Evolutionary conservation across 2,329 filamentous ascomycete species (phyloP).

Genomic region (Simplicillium aogashimaense): DNA sequence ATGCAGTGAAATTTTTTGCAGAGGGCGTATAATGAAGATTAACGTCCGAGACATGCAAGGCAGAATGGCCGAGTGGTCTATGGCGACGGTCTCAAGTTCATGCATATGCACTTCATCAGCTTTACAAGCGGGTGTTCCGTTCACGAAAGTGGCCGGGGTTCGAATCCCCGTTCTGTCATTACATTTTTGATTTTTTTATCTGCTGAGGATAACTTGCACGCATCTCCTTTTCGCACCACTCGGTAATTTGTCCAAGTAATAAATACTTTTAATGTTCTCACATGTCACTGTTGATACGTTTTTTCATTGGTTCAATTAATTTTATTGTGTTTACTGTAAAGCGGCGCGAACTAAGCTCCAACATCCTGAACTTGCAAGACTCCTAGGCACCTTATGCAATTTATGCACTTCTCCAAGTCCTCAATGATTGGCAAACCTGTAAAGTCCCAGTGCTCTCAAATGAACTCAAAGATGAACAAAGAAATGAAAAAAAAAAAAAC

Average conservation of each 20-base stretch:
- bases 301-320: no score
- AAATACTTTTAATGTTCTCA: no score
- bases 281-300: no score
- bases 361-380: no score
- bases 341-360: not conserved
- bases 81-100: constrained; percentile 13
- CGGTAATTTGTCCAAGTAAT: no score
- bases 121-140: constrained; percentile 12
- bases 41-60: constrained; percentile 3
- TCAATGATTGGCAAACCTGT: no score
- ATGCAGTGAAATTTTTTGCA: constrained; percentile 3
- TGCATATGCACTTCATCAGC: constrained; percentile 8
- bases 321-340: no score
- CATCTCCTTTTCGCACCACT: not conserved
- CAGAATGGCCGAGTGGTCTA: constrained; percentile 15
- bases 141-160: constrained; percentile 16
- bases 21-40: not conserved
- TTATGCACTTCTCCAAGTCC: no score
- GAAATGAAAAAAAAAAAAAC: no score
- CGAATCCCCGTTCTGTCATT: constrained; percentile 13
- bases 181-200: constrained; percentile 2
- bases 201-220: not conserved
- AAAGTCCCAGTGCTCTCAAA: no score
- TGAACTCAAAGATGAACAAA: no score
- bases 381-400: no score